Base-by-base conservation (phyloP, 2,329 filamentous ascomycete genomes). In the Sporothrix sp. region DNA sequence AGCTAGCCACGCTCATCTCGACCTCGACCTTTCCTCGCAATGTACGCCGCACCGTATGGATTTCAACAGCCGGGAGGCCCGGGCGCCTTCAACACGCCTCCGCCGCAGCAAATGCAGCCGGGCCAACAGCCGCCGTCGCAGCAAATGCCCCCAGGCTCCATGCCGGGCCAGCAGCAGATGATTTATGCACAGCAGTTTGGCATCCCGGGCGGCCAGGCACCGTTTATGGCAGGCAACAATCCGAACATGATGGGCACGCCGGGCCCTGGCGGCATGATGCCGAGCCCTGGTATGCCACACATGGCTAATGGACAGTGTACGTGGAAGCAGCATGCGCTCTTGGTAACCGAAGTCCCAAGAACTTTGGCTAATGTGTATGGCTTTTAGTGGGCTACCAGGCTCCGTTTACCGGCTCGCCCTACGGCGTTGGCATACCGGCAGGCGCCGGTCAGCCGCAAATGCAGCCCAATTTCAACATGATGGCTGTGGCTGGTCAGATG, bases 231-330 rank as follows among this genome's bases (percentile, higher is more conserved):
- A 58, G 69, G 69, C 45, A 71, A 70, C 43, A 72, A 68, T 57
- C 71, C 71, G 48, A 77, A 74, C 55, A 62, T 75, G 65, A 77
- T 80, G 74, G 78, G 78, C 70, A 66, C 68, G 57, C 65, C 65
- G 56, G 73, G 71, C 36, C 71, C 73, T 66, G 71, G 69, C 65
- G 76, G 72, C 61, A 81, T 82, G 77, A 81, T 82, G 78, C 78
- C 76, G 66, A 79, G 73, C 62, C 65, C 75, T 58, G 73, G 67
- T 61, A 78, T 80, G 75, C 72, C 71, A 56, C 75, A 76, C 62
- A 79, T 80, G 74, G 68, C 72, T 56, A 80, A 79, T 69, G 75
- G 76, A 48, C 76, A 79, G 63, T 78, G 76, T 80, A 68, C 73
- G 76, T 71, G 9, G 32, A 20, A 20, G 33, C 8, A n/a, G n/a